Base-by-base conservation (phyloP, 331 rosid species). In the Phaseolus coccineus region DNA sequence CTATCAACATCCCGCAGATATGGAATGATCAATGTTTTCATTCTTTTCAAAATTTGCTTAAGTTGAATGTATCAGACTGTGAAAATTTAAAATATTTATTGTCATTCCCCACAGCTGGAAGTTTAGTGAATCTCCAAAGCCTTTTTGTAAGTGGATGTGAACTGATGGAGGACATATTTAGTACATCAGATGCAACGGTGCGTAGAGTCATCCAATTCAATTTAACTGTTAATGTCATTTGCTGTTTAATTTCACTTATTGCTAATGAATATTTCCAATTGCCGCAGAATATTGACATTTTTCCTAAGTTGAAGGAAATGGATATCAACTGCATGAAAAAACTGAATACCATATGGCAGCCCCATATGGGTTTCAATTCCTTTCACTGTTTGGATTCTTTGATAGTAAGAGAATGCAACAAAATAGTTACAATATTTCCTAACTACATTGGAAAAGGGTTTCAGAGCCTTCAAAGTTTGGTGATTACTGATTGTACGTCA, bases 111-210 rank as follows among this genome's bases (percentile, higher is more conserved):
- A 14, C 56, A 56, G 77, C 68, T 47, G 7, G 3, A 59, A 24
- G 40, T 73, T 59, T 73, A n/a, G 37, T 13, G 27, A 56, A 56
- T 71, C 77, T 71, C 42, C 77, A 53, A 53, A 71, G 22, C 10
- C 51, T 71, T 53, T 71, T 0, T 19, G 8, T 71, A 33, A 52
- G 37, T 12, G 51, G 8, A 19, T 71, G 65, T 35, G 77, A 19
- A 57, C 33, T 33, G 37, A 52, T 71, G 65, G 44, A 22, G 2
- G 8, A 11, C 40, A 71, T 71, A 71, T 71, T 52, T 8, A 4
- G 33, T 39, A 30, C 16, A 9, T 35, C 39, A 11, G 52, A 66
- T 19, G 33, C 2, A 16, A 4, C 19, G 71, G 71, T 66, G 9
- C 4, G 52, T 10, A 15, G 10, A 59, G 28, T 19, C 9, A 39